Percentiles rank a stretch among this genome's conserved stretches.
Conservation (phyloP, 1,284 basidiomycete genomes). For the Porogramme epimiltina region DNA sequence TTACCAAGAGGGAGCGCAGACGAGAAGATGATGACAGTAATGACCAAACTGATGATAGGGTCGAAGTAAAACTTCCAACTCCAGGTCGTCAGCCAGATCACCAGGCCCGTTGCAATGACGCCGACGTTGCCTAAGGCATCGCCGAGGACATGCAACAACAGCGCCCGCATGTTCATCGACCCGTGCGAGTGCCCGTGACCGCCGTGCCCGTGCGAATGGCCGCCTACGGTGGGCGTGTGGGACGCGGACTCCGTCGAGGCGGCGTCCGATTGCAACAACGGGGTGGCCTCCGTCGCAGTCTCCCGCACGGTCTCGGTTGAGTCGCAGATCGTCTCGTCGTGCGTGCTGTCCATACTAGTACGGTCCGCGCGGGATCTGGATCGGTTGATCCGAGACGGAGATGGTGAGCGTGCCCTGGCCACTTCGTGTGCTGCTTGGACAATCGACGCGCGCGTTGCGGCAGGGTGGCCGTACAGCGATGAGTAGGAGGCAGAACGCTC, state of each 20-base stretch:
- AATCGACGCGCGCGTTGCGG: slow-evolving; percentile 85
- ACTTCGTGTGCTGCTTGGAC: slow-evolving; percentile 88
- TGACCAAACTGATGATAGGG: slow-evolving; percentile 91
- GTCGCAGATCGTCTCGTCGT: slow-evolving; percentile 13
- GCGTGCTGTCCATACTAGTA: slow-evolving; percentile 17
- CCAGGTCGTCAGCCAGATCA: slow-evolving; percentile 88
- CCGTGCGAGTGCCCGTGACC: slow-evolving; percentile 65
- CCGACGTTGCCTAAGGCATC: slow-evolving; percentile 98
- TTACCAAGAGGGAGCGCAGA: slow-evolving; percentile 90
- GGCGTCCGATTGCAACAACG: slow-evolving; percentile 21
- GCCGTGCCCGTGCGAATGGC: slow-evolving; percentile 13
- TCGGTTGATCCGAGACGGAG: slow-evolving; percentile 35
- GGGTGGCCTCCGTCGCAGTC: slow-evolving; percentile 25
- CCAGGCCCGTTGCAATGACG: slow-evolving; percentile 91
- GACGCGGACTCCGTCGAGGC: slow-evolving; percentile 23
- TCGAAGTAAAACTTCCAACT: slow-evolving; percentile 90
- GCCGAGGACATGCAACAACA: slow-evolving; percentile 93
- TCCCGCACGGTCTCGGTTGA: slow-evolving; percentile 9
- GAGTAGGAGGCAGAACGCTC: slow-evolving; percentile 56
- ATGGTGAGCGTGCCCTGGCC: slow-evolving; percentile 56
- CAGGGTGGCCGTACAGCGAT: slow-evolving; percentile 80
- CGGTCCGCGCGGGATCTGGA: slow-evolving; percentile 31
- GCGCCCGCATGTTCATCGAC: slow-evolving; percentile 97
- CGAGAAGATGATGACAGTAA: slow-evolving; percentile 96
- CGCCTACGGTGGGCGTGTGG: slow-evolving; percentile 15